Base-by-base conservation (phyloP, 2,329 filamentous ascomycete genomes). In the Aspergillus sergii region DNA sequence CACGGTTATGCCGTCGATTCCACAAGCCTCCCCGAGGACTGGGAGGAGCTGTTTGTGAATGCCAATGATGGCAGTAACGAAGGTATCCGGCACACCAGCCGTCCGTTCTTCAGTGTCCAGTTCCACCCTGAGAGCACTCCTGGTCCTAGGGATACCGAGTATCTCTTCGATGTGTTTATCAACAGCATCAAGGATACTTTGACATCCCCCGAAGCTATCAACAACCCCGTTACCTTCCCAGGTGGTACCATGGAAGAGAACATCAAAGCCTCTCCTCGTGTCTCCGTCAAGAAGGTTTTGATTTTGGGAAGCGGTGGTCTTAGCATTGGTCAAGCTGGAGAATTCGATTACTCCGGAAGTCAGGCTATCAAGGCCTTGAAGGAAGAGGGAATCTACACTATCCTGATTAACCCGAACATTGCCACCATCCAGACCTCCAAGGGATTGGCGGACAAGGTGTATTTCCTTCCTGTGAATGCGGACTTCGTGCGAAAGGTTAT, bases 401-500 rank as follows among this genome's bases (percentile, higher is more conserved):
- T 99, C 67, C 84, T 99, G 67, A 98, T 99, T 85, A 99, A 99
- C 82, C 95, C 95, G 62, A 99, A 99, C 78, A 98, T 99, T 76
- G 95, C 95, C 69, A 99, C 95, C 0, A 98, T 98, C 66, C 95
- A 99, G 79, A 99, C 95, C 5, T 98, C 95, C 59, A 97, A 97
- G 82, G 95, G 95, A 68, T 84, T 99, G 59, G 95, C 95, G 16
- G 95, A 99, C 80, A 98, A 98, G 84, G 95, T 99, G 58, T 99
- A 98, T 82, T 99, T 98, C 85, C 84, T 98, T 50, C 95, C 95
- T 0, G 95, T 99, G 76, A 98, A 94, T 65, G 91, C 94, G 63
- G 94, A 98, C 59, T 98, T 97, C 70, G 95, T 99, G 50, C 92
- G 94, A 76, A 98, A 98, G 82, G 94, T 99, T 76, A 98, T 99